Conservation (phyloP, 257 asterid genomes). For the Osmanthus fragrans region DNA sequence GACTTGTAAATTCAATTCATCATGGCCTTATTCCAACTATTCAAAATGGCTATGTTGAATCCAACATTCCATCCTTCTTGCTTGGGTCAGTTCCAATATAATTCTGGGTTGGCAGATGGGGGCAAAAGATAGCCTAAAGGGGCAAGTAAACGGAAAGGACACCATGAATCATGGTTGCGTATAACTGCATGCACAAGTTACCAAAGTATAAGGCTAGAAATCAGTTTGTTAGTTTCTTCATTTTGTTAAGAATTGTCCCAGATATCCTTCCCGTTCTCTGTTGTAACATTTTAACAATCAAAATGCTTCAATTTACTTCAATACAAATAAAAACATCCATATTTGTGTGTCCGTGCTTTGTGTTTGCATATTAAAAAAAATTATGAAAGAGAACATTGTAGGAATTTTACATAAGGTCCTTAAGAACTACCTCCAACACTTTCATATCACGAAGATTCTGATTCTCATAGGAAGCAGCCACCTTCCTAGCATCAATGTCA, state of each 20-base stretch:
- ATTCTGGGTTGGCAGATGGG: background rate
- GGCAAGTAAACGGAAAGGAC: background rate
- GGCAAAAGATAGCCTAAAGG: background rate
- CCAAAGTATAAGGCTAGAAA: background rate
- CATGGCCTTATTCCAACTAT: background rate
- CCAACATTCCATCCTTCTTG: slow-evolving; percentile 2
- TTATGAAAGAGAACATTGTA: slow-evolving; percentile 1
- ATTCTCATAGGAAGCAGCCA: slow-evolving; percentile 30
- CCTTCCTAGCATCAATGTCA: slow-evolving; percentile 35
- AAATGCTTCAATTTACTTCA: slow-evolving; percentile 14
- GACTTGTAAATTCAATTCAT: background rate
- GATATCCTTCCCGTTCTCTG: background rate
- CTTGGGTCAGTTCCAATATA: slow-evolving; percentile 6
- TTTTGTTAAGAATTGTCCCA: background rate
- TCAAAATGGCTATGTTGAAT: background rate
- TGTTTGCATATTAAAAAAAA: background rate
- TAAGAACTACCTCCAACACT: slow-evolving; percentile 63
- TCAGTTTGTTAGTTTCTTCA: background rate
- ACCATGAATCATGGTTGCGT: background rate
- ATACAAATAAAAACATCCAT: background rate
- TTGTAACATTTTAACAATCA: background rate
- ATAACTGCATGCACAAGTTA: background rate
- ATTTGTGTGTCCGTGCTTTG: background rate
- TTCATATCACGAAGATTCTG: slow-evolving; percentile 45
- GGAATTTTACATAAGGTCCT: slow-evolving; percentile 20